These are phyloP conservation scores for Kregervanrija pseudodelftensis DNA, from an alignment of 805 yeast species.

Conservation along the genomic window DNA sequence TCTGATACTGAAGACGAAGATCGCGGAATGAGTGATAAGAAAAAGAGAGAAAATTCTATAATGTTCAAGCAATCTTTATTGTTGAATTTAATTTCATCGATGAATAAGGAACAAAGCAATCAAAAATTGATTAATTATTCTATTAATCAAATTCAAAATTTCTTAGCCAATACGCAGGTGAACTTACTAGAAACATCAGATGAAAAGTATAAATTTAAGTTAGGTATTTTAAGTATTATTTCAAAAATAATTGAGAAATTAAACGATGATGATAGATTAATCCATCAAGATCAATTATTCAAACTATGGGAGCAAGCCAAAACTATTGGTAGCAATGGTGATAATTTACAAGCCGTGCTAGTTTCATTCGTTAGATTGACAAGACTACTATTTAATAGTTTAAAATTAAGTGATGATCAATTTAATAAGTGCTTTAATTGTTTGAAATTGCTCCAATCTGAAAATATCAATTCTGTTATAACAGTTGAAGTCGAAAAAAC, in stretches of 20 bases:
- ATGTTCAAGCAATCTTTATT: conserved; percentile 8
- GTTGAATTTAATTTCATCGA: conserved; percentile 7
- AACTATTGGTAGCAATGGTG: conserved; percentile 12
- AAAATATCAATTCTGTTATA: conserved; percentile 45
- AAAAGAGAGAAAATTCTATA: conserved; percentile 5
- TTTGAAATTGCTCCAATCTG: conserved; percentile 21
- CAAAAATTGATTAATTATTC: conserved; percentile 2
- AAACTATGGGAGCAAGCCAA: conserved; percentile 11
- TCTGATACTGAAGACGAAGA: conserved; percentile 33
- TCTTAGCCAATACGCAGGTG: conserved; percentile 1
- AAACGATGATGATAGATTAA: not conserved
- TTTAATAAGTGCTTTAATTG: conserved; percentile 39
- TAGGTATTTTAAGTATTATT: conserved; percentile 23
- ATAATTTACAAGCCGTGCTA: conserved; percentile 47
- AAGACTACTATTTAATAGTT: conserved; percentile 6
- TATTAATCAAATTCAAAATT: not conserved
- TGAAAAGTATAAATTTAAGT: conserved; percentile 13
- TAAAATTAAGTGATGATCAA: conserved; percentile 23
- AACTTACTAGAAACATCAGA: conserved; percentile 7
- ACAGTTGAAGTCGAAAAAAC: conserved; percentile 27
- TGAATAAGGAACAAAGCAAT: conserved; percentile 1
- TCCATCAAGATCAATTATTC: conserved; percentile 4
- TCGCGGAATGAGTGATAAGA: conserved; percentile 29
- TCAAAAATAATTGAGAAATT: conserved; percentile 10
- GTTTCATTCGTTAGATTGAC: conserved; percentile 34